Base-by-base conservation (phyloP, 2,329 filamentous ascomycete species). In the Fusarium decemcellulare region DNA sequence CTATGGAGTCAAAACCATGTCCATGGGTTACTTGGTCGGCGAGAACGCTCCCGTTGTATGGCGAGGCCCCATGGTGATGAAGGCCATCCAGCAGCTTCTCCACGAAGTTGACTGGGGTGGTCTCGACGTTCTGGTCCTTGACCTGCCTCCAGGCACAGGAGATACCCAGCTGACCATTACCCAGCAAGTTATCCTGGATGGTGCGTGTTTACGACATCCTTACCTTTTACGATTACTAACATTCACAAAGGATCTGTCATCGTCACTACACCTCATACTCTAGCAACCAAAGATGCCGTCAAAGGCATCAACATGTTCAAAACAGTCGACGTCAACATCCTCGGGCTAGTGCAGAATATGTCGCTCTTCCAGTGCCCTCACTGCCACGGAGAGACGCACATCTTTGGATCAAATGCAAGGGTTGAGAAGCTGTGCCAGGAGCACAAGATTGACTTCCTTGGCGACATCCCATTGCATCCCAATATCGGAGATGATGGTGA, bases 1-100 rank as follows among this genome's bases (percentile, higher is more conserved):
- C 77, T 98, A 98, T 83, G 96, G 96, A 42, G 88, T 99, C 60
- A 97, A 97, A 81, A 97, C 94, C 58, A 99, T 99, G 96, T 98
- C 95, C 0, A 98, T 99, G 93, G 96, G 96, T 52, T 98, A 97
- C 71, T 87, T 99, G 1, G 90, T 97, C 2, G 89, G 88, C 18
- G 91, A 94, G 70, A 87, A 90, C 11, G 92, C 93, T 6, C 93
- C 95, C 0, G 92, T 99, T 15, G 95, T 96, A 34, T 99, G 96
- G 96, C 90, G 96, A 54, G 96, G 96, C 0, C 87, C 97, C 3
- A 98, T 99, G 95, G 93, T 98, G 14, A 97, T 97, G 87, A 99
- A 98, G 77, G 96, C 96, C 0, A 87, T 99, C 69, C 95, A 98
- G 72, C 96, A 99, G 77, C 89, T 99, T 6, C 87, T 99, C 8